Base-by-base conservation (phyloP, 2,329 filamentous ascomycete genomes). In the Monosporascus cannonballus region DNA sequence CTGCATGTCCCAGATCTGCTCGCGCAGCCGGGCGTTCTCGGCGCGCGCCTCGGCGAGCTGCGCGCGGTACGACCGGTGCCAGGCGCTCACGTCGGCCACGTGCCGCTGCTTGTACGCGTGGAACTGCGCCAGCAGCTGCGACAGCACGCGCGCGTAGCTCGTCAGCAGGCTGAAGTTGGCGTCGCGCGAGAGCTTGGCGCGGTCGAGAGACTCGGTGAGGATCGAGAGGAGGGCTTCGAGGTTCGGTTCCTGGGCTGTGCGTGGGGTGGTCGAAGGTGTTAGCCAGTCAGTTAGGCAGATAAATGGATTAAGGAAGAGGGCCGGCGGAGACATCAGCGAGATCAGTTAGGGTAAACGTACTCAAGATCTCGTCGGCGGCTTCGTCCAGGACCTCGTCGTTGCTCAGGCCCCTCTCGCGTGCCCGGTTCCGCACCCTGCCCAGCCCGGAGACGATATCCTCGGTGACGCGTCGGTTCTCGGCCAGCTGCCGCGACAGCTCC, bases 1-100 rank as follows among this genome's bases (percentile, higher is more conserved):
- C 62, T 85, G 80, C 80, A 85, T 84, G 59, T 84, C 80, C 76
- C 81, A 84, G 61, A 86, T 84, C 67, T 86, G 81, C 61, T 84
- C 80, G 50, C 83, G 80, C 49, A 86, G 74, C 2, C 77, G 75
- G 55, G 75, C 75, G 62, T 86, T 86, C 70, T 86, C 83, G 58
- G 79, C 79, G 4, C 84, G 81, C 47, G 83, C 81, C 63, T 84
- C 81, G 59, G 82, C 81, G 38, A 87, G 77, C 69, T 86, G 84
- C 25, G 76, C 70, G 7, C 84, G 80, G 72, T 87, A 87, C 54
- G 79, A 84, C 52, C 77, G 80, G 71, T 87, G 84, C 84, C 84
- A 87, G 22, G 80, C 69, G 6, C 79, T 74, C 18, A 85, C 80
- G 62, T 86, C 84, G 48, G 73, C 71, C 46, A 85, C 76, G 63